Percentiles rank a stretch among this genome's conserved stretches.
These are phyloP conservation scores for Populus ilicifolia DNA, from an alignment of 345 rosid genomes.

Conservation along the genomic window DNA sequence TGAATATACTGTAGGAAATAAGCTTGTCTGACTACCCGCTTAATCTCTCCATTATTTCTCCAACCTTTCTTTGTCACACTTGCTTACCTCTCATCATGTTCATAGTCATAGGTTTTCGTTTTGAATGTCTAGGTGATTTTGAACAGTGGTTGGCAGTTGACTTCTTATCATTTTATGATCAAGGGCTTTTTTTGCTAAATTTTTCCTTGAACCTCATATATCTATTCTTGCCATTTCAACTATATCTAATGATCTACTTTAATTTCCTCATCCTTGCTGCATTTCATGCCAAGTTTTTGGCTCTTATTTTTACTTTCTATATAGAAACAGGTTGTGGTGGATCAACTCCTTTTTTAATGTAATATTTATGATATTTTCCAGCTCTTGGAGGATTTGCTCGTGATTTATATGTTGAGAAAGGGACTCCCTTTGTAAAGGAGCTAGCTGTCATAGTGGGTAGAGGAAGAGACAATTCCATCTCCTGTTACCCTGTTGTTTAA, in stretches of 20 bases:
- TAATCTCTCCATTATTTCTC: not conserved
- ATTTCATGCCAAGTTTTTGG: not conserved
- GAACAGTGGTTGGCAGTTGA: not conserved
- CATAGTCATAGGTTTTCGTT: not conserved
- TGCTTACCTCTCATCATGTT: not conserved
- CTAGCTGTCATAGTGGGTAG: constrained; percentile 92
- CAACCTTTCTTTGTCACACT: not conserved
- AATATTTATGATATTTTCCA: constrained; percentile 20
- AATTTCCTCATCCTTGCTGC: not conserved
- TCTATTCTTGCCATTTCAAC: not conserved
- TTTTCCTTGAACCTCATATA: not conserved
- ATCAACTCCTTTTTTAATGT: not conserved
- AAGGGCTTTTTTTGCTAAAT: not conserved
- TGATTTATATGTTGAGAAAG: constrained; percentile 88
- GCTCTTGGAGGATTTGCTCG: constrained; percentile 82
- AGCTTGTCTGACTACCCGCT: not conserved
- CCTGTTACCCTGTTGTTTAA: constrained; percentile 90
- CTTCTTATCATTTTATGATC: not conserved
- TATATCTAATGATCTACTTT: not conserved
- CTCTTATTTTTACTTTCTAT: not conserved
- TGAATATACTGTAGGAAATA: too few species aligned
- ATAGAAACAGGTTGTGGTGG: not conserved
- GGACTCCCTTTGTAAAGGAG: constrained; percentile 94
- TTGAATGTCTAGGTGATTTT: not conserved
- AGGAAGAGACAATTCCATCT: constrained; percentile 76